These are phyloP conservation scores for Kurtzmaniella fragi DNA, from an alignment of 805 yeast genomes.

Conservation along the genomic window DNA sequence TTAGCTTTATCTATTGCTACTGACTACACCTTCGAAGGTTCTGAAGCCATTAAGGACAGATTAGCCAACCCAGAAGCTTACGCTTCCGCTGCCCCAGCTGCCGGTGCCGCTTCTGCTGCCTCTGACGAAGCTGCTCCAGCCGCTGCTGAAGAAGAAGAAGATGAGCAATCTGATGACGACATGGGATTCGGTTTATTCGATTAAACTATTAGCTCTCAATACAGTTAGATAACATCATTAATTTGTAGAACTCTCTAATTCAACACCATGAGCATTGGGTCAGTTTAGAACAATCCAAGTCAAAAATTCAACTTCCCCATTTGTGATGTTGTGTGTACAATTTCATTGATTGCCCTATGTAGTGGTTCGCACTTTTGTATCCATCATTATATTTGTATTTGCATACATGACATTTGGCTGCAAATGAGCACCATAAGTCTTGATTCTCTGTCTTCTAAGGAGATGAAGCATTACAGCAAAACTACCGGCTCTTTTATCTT, in stretches of 20 bases:
- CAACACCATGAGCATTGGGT: not conserved
- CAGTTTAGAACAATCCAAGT: no score
- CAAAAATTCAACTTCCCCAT: no score
- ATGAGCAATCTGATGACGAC: conserved; percentile 75
- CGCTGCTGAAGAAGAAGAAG: conserved; percentile 61
- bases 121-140: conserved; percentile 53
- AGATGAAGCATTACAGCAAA: not conserved
- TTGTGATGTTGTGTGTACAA: no score
- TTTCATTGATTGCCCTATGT: no score
- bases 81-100: conserved; percentile 99
- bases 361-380: not conserved
- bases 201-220: conserved; percentile 41
- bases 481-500: conserved; percentile 1
- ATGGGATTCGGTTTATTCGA: conserved; percentile 99
- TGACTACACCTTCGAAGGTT: conserved; percentile 98
- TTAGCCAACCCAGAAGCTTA: conserved; percentile 99
- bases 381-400: not conserved
- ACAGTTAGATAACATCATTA: not conserved
- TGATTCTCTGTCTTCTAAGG: not conserved
- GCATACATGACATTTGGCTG: not conserved
- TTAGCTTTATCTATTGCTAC: conserved; percentile 97
- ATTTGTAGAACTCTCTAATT: not conserved
- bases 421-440: not conserved
- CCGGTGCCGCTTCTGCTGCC: conserved; percentile 71
- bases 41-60: conserved; percentile 98